Conservation (phyloP, 1,139 yeast genomes). For the Candida gigantensis region DNA sequence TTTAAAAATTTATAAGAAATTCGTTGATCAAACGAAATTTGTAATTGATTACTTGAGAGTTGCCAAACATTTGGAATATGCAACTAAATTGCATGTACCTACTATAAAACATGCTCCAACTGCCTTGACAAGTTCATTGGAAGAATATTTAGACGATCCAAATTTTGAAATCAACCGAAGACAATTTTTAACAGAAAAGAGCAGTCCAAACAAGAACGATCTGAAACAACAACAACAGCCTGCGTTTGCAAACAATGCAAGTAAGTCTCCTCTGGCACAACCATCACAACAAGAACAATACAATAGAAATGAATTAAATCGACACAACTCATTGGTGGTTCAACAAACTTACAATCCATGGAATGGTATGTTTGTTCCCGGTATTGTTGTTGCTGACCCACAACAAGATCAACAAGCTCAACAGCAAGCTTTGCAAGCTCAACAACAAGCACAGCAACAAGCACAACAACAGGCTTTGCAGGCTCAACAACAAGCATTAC, state of each 20-base stretch:
- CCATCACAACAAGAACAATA: constrained; percentile 11
- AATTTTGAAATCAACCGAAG: constrained; percentile 77
- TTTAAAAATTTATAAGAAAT: constrained; percentile 75
- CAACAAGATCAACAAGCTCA: constrained; percentile 11
- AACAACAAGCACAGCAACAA: constrained; percentile 16
- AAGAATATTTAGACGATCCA: constrained; percentile 86
- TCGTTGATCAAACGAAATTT: constrained; percentile 82
- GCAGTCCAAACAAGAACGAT: constrained; percentile 22
- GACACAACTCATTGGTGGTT: constrained; percentile 35
- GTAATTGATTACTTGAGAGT: constrained; percentile 85
- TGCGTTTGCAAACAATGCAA: constrained; percentile 14
- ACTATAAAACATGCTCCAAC: constrained; percentile 97
- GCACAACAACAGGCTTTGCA: constrained; percentile 10
- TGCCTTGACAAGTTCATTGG: constrained; percentile 80
- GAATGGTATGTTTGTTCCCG: constrained; percentile 24
- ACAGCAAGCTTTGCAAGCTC: constrained; percentile 14
- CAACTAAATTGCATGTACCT: constrained; percentile 90
- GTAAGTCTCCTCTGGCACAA: constrained; percentile 15
- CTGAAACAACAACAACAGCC: not conserved
- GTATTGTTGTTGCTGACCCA: constrained; percentile 17
- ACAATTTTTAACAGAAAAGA: constrained; percentile 69
- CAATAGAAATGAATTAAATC: constrained; percentile 7
- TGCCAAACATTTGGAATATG: constrained; percentile 84
- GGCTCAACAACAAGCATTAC: constrained; percentile 9
- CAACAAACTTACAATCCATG: constrained; percentile 50